Evolutionary conservation across 2,329 filamentous ascomycete species (phyloP).

Genomic region (Pseudogymnoascus sp.): DNA sequence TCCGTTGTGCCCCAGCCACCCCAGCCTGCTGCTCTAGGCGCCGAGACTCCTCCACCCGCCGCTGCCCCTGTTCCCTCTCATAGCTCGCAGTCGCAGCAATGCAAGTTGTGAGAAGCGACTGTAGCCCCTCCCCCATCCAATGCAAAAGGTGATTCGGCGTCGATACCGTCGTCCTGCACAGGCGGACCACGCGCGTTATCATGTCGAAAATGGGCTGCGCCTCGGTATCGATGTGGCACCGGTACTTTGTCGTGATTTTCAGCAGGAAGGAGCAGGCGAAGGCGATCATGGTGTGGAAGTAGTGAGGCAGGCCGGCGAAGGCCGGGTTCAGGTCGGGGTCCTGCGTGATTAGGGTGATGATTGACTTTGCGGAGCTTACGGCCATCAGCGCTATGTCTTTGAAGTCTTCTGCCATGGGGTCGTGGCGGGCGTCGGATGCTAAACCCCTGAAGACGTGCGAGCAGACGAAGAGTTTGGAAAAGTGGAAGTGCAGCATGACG

Average conservation of each 20-base stretch:
- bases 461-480: conserved; percentile 31
- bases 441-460: conserved; percentile 17
- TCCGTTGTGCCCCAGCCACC: no score
- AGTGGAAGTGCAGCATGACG: conserved; percentile 20
- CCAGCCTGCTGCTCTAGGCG: background rate
- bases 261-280: conserved; percentile 30
- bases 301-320: conserved; percentile 28
- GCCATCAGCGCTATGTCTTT: conserved; percentile 5
- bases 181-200: background rate
- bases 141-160: background rate
- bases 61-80: background rate
- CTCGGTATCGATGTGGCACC: conserved; percentile 30
- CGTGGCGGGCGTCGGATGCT: background rate
- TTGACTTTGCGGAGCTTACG: conserved; percentile 15
- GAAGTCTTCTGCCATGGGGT: conserved; percentile 10
- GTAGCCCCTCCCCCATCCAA: background rate
- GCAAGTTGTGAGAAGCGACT: background rate
- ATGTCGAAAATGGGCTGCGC: background rate
- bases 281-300: conserved; percentile 31
- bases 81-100: background rate
- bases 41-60: background rate
- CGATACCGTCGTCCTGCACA: background rate
- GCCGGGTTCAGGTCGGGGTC: conserved; percentile 26
- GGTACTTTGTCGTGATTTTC: conserved; percentile 28
- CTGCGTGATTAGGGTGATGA: conserved; percentile 26